phyloP scores from a whole-genome alignment of 306 rosid genomes.

The Fragaria ananassa region DNA sequence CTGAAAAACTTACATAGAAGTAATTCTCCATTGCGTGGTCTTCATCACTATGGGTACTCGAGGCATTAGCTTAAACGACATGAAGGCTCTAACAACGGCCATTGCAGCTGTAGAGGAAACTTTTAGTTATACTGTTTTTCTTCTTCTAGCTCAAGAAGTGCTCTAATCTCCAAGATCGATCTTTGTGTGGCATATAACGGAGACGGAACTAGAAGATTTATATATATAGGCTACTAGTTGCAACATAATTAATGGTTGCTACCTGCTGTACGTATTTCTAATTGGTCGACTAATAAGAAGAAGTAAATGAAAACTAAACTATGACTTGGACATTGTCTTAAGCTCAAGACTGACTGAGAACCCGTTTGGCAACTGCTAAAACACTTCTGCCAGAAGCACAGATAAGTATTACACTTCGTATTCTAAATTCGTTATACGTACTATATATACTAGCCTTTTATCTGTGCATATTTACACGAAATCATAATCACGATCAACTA shows the following conservation, averaged over 20 bases:
- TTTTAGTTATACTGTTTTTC: background rate
- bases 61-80: background rate
- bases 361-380: background rate
- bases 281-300: background rate
- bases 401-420: no score
- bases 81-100: constrained; percentile 8
- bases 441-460: no score
- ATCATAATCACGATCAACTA: no score
- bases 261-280: background rate
- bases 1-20: background rate
- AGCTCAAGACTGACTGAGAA: background rate
- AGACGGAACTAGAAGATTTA: background rate
- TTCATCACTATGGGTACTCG: constrained; percentile 2
- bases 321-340: background rate
- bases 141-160: no score
- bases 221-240: background rate
- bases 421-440: no score
- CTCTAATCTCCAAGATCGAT: background rate
- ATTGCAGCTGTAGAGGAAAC: background rate
- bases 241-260: background rate
- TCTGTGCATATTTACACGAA: no score
- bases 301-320: background rate
- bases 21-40: background rate
- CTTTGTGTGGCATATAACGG: background rate
- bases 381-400: background rate